These are phyloP conservation scores for Claviceps quebecensis DNA, from an alignment of 2,329 filamentous ascomycete genomes.

Conservation along the genomic window DNA sequence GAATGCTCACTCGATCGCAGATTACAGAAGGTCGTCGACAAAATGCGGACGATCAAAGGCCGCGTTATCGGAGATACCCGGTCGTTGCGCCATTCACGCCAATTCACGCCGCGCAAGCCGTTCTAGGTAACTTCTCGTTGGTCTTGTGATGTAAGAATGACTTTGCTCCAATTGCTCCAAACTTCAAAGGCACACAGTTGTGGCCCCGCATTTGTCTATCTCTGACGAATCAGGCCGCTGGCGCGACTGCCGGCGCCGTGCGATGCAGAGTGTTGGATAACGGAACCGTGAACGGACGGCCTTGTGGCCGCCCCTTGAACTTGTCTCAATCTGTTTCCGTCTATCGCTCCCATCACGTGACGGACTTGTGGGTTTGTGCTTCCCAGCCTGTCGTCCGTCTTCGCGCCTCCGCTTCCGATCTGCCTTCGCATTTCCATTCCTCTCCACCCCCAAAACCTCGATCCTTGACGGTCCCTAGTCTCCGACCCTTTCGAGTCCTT, in stretches of 20 bases:
- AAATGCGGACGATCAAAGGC: too few relatives aligned
- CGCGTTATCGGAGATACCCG: too few relatives aligned
- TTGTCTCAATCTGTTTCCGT: not conserved
- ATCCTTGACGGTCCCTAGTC: slow-evolving; percentile 5
- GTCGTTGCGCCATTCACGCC: too few relatives aligned
- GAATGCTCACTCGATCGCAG: too few relatives aligned
- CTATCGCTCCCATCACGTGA: slow-evolving; percentile 14
- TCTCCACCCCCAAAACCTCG: slow-evolving; percentile 12
- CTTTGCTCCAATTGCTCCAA: not conserved
- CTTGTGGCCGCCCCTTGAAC: not conserved
- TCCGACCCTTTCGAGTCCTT: slow-evolving; percentile 16
- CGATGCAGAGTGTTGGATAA: not conserved
- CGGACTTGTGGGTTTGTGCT: slow-evolving; percentile 10
- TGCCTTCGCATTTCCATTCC: slow-evolving; percentile 16
- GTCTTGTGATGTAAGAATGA: not conserved
- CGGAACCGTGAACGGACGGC: not conserved
- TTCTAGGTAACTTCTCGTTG: not conserved
- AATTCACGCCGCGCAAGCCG: too few relatives aligned
- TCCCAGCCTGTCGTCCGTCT: slow-evolving; percentile 13
- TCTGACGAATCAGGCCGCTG: not conserved
- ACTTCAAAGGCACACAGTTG: not conserved
- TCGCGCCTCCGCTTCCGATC: slow-evolving; percentile 15
- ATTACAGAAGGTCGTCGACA: too few relatives aligned
- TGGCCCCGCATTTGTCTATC: not conserved
- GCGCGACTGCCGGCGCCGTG: not conserved